Conservation (phyloP, 129 eudicot species). For the Arctium minus region DNA sequence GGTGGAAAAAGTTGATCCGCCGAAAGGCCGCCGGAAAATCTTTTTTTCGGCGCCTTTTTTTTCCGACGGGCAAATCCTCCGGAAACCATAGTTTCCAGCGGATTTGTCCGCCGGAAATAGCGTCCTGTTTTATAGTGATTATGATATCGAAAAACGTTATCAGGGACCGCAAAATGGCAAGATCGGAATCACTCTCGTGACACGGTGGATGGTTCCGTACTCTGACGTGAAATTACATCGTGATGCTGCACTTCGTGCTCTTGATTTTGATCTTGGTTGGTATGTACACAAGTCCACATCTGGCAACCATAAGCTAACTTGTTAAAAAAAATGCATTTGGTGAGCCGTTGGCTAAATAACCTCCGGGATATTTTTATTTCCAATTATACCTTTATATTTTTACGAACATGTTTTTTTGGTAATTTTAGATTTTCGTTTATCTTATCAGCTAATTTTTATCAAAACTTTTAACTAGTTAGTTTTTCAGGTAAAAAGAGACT, state of each 20-base stretch:
- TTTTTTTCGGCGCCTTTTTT: no score
- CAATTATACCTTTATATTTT: not conserved
- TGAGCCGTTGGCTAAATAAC: no score
- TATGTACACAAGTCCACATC: not conserved
- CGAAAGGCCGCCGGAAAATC: no score
- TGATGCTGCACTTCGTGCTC: constrained; percentile 50
- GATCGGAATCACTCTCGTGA: constrained; percentile 50
- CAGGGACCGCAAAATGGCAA: constrained; percentile 63
- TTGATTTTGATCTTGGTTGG: constrained; percentile 63
- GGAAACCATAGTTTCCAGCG: no score
- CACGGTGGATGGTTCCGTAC: constrained; percentile 56
- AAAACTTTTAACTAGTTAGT: not conserved
- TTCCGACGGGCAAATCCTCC: no score
- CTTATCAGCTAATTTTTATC: not conserved
- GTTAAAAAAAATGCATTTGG: not conserved
- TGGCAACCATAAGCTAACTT: not conserved
- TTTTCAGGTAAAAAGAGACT: no score
- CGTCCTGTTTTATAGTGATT: no score
- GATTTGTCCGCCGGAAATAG: no score
- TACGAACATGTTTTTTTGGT: not conserved
- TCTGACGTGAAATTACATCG: constrained; percentile 29
- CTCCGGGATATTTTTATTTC: not conserved
- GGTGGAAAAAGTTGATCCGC: no score
- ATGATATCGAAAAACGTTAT: not conserved
- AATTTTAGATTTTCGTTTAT: not conserved